Percentiles rank a stretch among this genome's conserved stretches.
phyloP scores from a whole-genome alignment of 768 basidiomycete genomes.

The Hortiboletus flavorubellus region DNA sequence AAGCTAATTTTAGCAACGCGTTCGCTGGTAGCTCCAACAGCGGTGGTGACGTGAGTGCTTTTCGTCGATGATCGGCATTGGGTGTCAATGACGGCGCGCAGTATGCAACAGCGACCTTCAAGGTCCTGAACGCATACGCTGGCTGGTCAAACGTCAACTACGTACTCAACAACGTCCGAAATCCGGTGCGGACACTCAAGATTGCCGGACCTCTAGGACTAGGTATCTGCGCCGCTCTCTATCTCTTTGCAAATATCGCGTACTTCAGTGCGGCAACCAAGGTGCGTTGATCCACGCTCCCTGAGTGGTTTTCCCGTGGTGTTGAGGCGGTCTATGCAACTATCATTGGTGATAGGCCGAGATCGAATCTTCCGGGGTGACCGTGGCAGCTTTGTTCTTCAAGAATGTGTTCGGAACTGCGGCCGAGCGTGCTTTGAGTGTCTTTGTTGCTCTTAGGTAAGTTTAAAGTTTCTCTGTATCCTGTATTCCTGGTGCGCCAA shows the following conservation, averaged over 20 bases:
- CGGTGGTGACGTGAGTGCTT: slow-evolving; percentile 41
- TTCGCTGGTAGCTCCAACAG: slow-evolving; percentile 55
- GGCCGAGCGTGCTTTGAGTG: slow-evolving; percentile 54
- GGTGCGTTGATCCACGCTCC: slow-evolving; percentile 1
- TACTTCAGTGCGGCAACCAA: slow-evolving; percentile 44
- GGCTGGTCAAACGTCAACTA: slow-evolving; percentile 63
- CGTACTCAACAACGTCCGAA: slow-evolving; percentile 54
- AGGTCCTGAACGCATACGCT: slow-evolving; percentile 48
- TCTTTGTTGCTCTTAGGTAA: slow-evolving; percentile 55
- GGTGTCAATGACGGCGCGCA: slow-evolving; percentile 14
- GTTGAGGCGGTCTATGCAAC: not conserved
- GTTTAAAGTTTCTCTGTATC: not conserved
- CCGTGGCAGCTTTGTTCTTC: slow-evolving; percentile 61
- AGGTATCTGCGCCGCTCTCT: slow-evolving; percentile 49
- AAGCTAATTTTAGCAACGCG: slow-evolving; percentile 52
- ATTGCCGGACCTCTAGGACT: slow-evolving; percentile 59
- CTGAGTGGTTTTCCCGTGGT: not conserved
- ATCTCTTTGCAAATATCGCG: slow-evolving; percentile 55
- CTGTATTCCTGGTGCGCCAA: not conserved
- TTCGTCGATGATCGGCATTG: not conserved
- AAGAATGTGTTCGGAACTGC: slow-evolving; percentile 51
- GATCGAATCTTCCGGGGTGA: slow-evolving; percentile 47
- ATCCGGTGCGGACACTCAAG: slow-evolving; percentile 58
- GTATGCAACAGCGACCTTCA: slow-evolving; percentile 64
- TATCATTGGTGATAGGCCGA: slow-evolving; percentile 31